These are phyloP conservation scores for Dendryphion nanum DNA, from an alignment of 2,329 filamentous ascomycete species.

Conservation along the genomic window DNA sequence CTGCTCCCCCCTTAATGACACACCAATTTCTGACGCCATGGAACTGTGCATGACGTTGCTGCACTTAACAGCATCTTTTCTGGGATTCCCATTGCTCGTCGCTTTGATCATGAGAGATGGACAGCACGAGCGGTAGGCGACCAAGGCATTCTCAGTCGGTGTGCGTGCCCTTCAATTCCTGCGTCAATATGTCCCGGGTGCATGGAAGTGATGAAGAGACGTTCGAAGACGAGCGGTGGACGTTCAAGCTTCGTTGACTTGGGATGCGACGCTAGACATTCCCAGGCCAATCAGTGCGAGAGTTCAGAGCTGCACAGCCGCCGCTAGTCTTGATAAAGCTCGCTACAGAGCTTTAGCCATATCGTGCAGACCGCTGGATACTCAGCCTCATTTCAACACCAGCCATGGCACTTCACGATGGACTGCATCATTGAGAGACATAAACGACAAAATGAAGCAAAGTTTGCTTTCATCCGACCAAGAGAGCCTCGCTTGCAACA, in stretches of 20 bases:
- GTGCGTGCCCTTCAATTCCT: not conserved
- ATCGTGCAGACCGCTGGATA: slow-evolving; percentile 1
- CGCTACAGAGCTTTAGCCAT: not conserved
- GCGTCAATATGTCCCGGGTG: not conserved
- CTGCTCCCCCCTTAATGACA: slow-evolving; percentile 8
- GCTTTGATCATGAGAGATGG: no score
- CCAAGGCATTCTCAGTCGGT: no score
- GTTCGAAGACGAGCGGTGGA: slow-evolving; percentile 5
- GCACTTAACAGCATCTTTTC: no score
- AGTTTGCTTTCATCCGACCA: slow-evolving; percentile 2
- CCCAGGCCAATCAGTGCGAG: not conserved
- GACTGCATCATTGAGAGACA: slow-evolving; percentile 6
- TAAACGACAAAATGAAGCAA: slow-evolving; percentile 7
- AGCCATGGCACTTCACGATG: slow-evolving; percentile 4
- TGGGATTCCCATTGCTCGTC: no score
- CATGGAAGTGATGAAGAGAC: slow-evolving; percentile 3
- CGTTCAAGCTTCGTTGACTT: no score
- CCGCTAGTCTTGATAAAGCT: not conserved
- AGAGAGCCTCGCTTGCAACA: slow-evolving; percentile 8
- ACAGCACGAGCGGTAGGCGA: no score
- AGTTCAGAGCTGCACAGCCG: not conserved
- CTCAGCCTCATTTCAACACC: not conserved
- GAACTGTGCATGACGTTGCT: slow-evolving; percentile 5
- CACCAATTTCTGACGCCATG: slow-evolving; percentile 8
- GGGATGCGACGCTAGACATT: not conserved